Evolutionary conservation across 108 stramenopile genomes (phyloP).

Genomic region (Fragilaria crotonensis): DNA sequence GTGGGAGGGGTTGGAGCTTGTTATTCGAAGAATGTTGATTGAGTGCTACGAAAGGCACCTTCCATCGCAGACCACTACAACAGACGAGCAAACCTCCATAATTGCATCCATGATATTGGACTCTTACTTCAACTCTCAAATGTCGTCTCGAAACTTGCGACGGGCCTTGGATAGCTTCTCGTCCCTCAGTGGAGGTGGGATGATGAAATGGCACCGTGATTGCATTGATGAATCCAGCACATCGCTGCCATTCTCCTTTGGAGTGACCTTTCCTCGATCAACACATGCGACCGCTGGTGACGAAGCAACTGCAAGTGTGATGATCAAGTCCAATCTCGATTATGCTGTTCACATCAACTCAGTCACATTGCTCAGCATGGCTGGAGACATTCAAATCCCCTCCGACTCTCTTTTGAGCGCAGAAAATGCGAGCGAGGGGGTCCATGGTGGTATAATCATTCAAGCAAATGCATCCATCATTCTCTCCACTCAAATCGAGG

Average conservation of each 20-base stretch:
- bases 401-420: conserved; percentile 20
- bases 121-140: conserved; percentile 27
- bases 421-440: conserved; percentile 22
- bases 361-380: conserved; percentile 27
- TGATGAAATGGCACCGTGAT: conserved; percentile 30
- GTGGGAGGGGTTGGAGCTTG: conserved; percentile 59
- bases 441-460: conserved; percentile 19
- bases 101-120: conserved; percentile 32
- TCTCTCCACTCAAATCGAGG: conserved; percentile 19
- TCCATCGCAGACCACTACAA: conserved; percentile 1
- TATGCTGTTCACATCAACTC: conserved; percentile 48
- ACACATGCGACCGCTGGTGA: conserved; percentile 68
- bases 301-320: conserved; percentile 40
- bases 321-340: conserved; percentile 59
- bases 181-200: background rate
- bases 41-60: conserved; percentile 47
- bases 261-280: conserved; percentile 47
- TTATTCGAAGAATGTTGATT: conserved; percentile 46
- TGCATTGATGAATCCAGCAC: conserved; percentile 23
- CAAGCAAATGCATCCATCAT: conserved; percentile 25
- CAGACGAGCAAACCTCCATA: conserved; percentile 1
- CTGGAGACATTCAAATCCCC: conserved; percentile 21
- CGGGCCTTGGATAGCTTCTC: conserved; percentile 20
- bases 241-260: conserved; percentile 60
- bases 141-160: conserved; percentile 14